Evolutionary conservation across 139 green algal genomes (phyloP), one percentile per base, ranked within the genome.

Genomic region (Astrephomene gubernaculifera): DNA sequence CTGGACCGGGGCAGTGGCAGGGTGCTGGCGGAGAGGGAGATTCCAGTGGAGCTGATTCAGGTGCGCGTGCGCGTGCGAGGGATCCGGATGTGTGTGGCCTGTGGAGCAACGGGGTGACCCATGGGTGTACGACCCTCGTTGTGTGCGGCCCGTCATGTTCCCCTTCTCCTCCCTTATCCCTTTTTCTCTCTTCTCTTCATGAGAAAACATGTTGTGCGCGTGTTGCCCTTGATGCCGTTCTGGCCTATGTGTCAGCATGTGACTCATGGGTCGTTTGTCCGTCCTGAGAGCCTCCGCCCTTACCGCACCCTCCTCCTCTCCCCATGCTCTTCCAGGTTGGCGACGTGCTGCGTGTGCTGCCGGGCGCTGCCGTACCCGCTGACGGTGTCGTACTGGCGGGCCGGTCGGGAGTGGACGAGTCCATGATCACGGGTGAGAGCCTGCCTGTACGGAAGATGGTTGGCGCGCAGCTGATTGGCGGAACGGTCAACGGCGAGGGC

Each of bases 341-440:
- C 2, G 89, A 92, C 52, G 52, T 90, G 33, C 71, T 94, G 57
- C 87, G 89, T 49, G 91, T 98, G 60, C 73, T 94, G 45, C 96
- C 97, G 0, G 96, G 97, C 10, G 89, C 91, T 0, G 87, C 92
- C 19, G 81, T 99, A 5, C 95, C 97, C 9, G 89, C 91, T 2
- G 97, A 99, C 87, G 97, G 97, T 1, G 78, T 89, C 12, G 92
- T 99, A 35, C 63, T 97, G 31, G 76, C 80, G 49, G 97, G 96
- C 35, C 71, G 86, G 21, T 97, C 91, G 1, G 88, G 96, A 60
- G 93, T 97, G 44, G 95, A 99, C 74, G 97, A 99, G 91, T 94
- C 91, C 71, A 98, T 99, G 97, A 88, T 99, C 19, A 99, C 97
- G 33, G 97, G 97, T 7, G 97, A 99, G 88, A 87, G 82, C 36